Evolutionary conservation across 331 rosid species (phyloP), one percentile per base, ranked within the genome.

Genomic region (Pyrus hybrid): DNA sequence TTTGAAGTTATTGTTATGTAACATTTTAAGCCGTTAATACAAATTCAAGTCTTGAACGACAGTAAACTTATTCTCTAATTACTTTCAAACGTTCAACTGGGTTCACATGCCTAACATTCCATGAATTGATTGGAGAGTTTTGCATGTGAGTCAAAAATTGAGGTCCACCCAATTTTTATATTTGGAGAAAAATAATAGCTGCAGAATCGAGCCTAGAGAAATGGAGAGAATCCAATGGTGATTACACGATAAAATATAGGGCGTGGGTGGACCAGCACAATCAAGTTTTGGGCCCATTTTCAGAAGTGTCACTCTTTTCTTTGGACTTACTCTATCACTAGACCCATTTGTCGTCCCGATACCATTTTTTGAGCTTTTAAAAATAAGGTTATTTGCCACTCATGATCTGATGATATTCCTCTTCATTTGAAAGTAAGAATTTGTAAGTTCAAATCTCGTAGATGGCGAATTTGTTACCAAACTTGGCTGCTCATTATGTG

Each of bases 181-280:
- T 3, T 41, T 3, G 14, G 14, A 41, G 14, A 41, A 3, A 41
- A 41, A 41, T 41, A 41, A 3, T 41, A 41, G 47, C 0, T 41
- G 47, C 47, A 41, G 13, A 41, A 41, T 41, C 47, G 13, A 60
- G 30, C 30, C 30, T n/a, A 5, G 17, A 6, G 30, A 23, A 3
- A 10, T 58, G 29, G 9, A 41, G 58, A 73, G 86, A 79, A 83
- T 83, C 84, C 86, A 5, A 80, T 72, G 86, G 49, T 53, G 81
- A 78, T 53, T 63, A 22, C 1, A 0, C 6, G 0, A 23, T 56
- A 63, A 37, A 33, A 76, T 6, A 25, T 6, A 11, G 53, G 10
- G 21, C 7, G 77, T 28, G 53, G 3, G 12, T 51, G 71, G 70
- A 74, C 47, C 81, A 9, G 43, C 14, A 12, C 7, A 53, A 22